These are phyloP conservation scores for Calonectria pseudoreteaudii DNA, from an alignment of 2,329 filamentous ascomycete genomes.

Conservation along the genomic window DNA sequence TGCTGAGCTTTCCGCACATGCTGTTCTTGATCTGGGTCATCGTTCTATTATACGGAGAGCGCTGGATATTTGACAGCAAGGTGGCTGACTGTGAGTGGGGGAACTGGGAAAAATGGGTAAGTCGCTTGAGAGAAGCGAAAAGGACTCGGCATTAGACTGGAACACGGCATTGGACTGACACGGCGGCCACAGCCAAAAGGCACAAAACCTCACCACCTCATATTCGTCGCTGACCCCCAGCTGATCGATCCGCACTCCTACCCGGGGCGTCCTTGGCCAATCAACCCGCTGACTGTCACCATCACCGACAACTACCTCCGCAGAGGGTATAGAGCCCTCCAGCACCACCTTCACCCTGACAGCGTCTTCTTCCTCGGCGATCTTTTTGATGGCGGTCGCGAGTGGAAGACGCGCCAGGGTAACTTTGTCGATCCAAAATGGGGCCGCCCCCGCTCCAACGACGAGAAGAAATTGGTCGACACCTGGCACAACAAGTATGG, in stretches of 20 bases:
- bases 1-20: conserved; percentile 73
- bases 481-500: conserved; percentile 81
- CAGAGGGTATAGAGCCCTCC: conserved; percentile 83
- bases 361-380: conserved; percentile 93
- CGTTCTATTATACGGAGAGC: conserved; percentile 86
- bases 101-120: conserved; percentile 93
- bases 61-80: conserved; percentile 78
- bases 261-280: conserved; percentile 77
- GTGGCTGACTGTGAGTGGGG: conserved; percentile 83
- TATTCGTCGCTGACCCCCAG: conserved; percentile 91
- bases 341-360: conserved; percentile 82
- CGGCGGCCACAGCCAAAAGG: conserved; percentile 71
- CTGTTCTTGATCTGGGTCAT: conserved; percentile 81
- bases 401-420: conserved; percentile 84
- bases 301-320: conserved; percentile 92
- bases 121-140: conserved; percentile 38
- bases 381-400: conserved; percentile 93
- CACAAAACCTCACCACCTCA: conserved; percentile 84
- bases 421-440: conserved; percentile 70
- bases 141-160: background rate
- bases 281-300: conserved; percentile 64
- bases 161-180: conserved; percentile 32
- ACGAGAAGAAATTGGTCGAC: conserved; percentile 68
- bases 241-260: conserved; percentile 96
- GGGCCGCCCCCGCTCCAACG: conserved; percentile 62